Base-by-base conservation (phyloP, 768 basidiomycete species). In the Serpula lacrymans region DNA sequence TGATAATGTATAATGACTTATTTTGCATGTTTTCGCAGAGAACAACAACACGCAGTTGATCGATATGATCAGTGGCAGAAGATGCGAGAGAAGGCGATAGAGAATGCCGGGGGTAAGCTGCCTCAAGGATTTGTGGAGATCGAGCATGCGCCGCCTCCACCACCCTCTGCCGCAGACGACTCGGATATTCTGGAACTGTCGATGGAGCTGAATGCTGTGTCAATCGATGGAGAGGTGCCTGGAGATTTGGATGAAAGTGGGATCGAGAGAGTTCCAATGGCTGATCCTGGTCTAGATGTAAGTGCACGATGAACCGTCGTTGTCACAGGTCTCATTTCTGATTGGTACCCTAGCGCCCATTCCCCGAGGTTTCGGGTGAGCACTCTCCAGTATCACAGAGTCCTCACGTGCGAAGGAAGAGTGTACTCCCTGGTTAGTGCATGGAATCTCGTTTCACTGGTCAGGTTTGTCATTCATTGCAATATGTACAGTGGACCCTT, bases 1-100 rank as follows among this genome's bases (percentile, higher is more conserved):
- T n/a, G n/a, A n/a, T n/a, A n/a, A n/a, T n/a, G n/a, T n/a, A n/a
- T n/a, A n/a, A n/a, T n/a, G n/a, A n/a, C n/a, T n/a, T n/a, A n/a
- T n/a, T n/a, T n/a, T 32, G 25, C 25, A 42, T 34, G 10, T n/a
- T n/a, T n/a, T 34, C 36, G 37, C 59, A 97, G 95, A 32, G 94
- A 97, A 49, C 84, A 88, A 62, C 82, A 94, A 55, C 82, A 84
- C 49, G 86, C 89, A 22, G 76, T 93, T 17, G 70, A 74, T 20
- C 84, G 92, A 44, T 92, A 94, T 52, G 83, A 92, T 17, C 80
- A 87, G 41, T 99, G 96, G 96, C 78, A 89, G 62, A 81, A 74
- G 54, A 68, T 98, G 50, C 84, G 85, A 16, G 84, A 84, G 58
- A 73, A 69, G 47, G 94, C 94, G 1, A 60, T 84, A 41, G 57